Evolutionary conservation across 352 stramenopile species (phyloP).

Genomic region (Pythium insidiosum): DNA sequence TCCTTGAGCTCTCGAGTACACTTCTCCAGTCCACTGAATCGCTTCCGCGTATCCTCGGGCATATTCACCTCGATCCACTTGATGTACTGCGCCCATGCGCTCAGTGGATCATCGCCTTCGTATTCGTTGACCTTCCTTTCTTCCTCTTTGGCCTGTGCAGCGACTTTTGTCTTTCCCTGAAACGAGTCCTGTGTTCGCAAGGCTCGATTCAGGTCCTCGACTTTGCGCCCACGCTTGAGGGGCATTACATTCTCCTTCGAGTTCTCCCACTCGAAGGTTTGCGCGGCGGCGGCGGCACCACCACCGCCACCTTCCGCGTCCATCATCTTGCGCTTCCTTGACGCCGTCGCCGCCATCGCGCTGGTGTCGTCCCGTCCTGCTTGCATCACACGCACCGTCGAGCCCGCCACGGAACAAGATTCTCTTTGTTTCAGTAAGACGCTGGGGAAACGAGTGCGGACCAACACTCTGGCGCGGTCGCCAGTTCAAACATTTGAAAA

Average conservation of each 20-base stretch:
- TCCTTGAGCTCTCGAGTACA: conserved; percentile 68
- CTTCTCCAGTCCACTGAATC: conserved; percentile 65
- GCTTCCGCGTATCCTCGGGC: conserved; percentile 77
- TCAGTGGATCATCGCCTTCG: conserved; percentile 55
- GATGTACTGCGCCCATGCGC: conserved; percentile 64
- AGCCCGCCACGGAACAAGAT: conserved; percentile 6
- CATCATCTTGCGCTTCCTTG: conserved; percentile 26
- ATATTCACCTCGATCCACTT: conserved; percentile 76
- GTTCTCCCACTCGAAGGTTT: conserved; percentile 79
- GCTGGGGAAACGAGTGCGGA: too few species aligned
- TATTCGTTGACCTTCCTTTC: conserved; percentile 41
- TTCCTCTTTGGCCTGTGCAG: conserved; percentile 40
- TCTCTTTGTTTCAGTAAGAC: not conserved
- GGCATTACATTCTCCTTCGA: conserved; percentile 87
- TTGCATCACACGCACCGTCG: not conserved
- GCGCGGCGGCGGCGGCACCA: conserved; percentile 7
- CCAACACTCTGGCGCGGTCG: too few species aligned
- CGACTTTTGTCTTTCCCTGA: conserved; percentile 45
- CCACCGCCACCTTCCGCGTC: conserved; percentile 17
- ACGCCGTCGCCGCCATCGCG: conserved; percentile 6
- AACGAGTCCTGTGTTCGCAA: conserved; percentile 57
- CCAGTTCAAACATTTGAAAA: conserved; percentile 14
- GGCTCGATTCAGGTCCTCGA: conserved; percentile 68
- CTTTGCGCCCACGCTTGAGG: conserved; percentile 69
- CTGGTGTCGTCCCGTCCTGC: not conserved